phyloP scores from a whole-genome alignment of 208 protist genomes.

The Acanthamoeba sp. region DNA sequence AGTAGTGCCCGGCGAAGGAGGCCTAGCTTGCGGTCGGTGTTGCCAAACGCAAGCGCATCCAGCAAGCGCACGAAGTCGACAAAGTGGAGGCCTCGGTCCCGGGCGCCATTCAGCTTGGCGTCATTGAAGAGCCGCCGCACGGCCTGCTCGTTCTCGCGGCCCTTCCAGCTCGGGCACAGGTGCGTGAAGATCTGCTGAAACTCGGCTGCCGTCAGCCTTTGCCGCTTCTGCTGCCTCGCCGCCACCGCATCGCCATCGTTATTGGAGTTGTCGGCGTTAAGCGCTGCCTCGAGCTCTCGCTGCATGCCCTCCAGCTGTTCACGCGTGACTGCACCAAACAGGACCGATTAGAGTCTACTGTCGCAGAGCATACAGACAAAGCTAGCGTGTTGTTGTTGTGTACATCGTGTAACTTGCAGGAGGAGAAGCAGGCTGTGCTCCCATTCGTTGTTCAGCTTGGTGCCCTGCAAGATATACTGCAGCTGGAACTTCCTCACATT shows the following conservation, averaged over 20 bases:
- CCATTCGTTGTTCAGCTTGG: not conserved
- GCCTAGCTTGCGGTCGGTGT: not conserved
- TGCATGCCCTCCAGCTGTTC: not conserved
- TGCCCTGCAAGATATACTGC: conserved; percentile 21
- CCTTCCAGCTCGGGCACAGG: conserved; percentile 39
- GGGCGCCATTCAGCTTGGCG: not conserved
- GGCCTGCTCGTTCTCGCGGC: conserved; percentile 1
- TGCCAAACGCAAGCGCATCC: not conserved
- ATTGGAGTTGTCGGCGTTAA: not conserved
- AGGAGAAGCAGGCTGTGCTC: conserved; percentile 22
- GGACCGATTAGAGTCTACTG: not conserved
- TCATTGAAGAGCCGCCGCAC: not conserved
- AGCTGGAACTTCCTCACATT: conserved; percentile 56
- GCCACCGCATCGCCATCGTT: not conserved
- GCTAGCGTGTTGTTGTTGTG: no score
- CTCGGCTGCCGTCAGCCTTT: conserved; percentile 6
- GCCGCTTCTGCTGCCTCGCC: not conserved
- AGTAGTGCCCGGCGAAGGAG: not conserved
- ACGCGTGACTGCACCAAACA: not conserved
- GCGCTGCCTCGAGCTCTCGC: not conserved
- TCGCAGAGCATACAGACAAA: not conserved
- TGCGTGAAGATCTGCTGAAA: conserved; percentile 18
- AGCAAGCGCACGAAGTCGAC: not conserved
- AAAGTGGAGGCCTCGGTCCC: not conserved
- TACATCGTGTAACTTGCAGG: conserved; percentile 3